Evolutionary conservation across 352 stramenopile species (phyloP), one percentile per base, ranked within the genome.

Genomic region (Pythium brassicae): DNA sequence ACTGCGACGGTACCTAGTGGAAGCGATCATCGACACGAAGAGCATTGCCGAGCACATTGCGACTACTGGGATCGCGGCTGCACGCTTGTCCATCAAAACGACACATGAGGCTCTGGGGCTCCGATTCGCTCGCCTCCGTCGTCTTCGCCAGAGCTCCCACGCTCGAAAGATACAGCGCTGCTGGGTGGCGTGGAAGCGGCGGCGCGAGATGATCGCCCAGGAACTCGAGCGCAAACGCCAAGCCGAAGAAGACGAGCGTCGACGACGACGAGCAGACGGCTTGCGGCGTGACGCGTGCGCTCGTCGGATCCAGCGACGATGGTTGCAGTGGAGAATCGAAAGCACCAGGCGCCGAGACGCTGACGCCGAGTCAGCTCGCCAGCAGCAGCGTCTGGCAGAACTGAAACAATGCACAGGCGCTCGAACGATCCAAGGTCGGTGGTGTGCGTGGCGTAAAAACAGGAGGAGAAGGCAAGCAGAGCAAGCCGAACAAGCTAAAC

Each of bases 21-120:
- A 74, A 26, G 45, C 72, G 2, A 52, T 79, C 44, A 55, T 83
- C n/a, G 48, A 67, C 6, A 55, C 71, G n/a, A 76, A 76, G 45
- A 52, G 70, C 40, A 23, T 68, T 7, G 57, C 53, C 3, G 72
- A 83, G 26, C 43, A 23, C 2, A 55, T 78, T 45, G 53, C 43
- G 7, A 25, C 1, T 10, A 29, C 12, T 46, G 50, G 62, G 3
- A 52, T 76, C 19, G 11, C 2, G 6, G 35, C 57, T 23, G 68
- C 51, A 0, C 9, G 65, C 15, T 19, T 19, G 25, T 25, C 56
- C 19, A 37, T 79, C 10, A 4, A 48, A 19, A 50, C 52, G 5
- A 19, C 78, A 12, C 50, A 53, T 4, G 52, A 42, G 4, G 6
- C 26, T 7, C 25, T 71, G 1, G 3, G 35, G 4, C 42, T 55